Evolutionary conservation across 441 rosid genomes (phyloP).

Genomic region (Populus trichocarpa): DNA sequence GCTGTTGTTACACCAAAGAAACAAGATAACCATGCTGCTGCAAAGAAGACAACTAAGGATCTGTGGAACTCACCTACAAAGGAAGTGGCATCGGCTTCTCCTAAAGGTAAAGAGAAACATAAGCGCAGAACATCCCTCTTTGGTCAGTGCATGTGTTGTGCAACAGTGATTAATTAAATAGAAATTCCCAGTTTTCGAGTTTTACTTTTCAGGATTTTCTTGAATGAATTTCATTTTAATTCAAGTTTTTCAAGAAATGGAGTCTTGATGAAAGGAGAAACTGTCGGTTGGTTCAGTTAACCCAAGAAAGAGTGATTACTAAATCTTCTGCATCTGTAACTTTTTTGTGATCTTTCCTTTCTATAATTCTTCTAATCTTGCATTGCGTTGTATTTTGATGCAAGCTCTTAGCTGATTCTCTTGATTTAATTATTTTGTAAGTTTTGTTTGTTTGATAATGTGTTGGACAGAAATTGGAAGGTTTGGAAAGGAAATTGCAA

Average conservation of each 20-base stretch:
- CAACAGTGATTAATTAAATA: conserved; percentile 42
- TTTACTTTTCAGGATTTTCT: conserved; percentile 23
- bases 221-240: conserved; percentile 13
- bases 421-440: conserved; percentile 11
- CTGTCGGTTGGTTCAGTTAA: conserved; percentile 20
- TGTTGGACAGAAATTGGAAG: conserved; percentile 9
- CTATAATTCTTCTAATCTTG: background rate
- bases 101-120: conserved; percentile 49
- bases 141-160: conserved; percentile 69
- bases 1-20: conserved; percentile 16
- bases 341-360: conserved; percentile 3
- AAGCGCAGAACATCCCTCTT: conserved; percentile 57
- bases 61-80: conserved; percentile 12
- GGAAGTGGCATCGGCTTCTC: conserved; percentile 24
- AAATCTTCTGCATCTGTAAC: conserved; percentile 5
- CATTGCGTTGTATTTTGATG: conserved; percentile 13
- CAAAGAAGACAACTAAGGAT: conserved; percentile 29
- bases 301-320: conserved; percentile 14
- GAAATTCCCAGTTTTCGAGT: conserved; percentile 4
- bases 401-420: conserved; percentile 4
- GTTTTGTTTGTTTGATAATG: background rate
- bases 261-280: conserved; percentile 14
- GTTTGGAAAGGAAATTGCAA: conserved; percentile 13
- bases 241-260: conserved; percentile 23
- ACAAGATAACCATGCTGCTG: conserved; percentile 25